Evolutionary conservation across 2,329 filamentous ascomycete genomes (phyloP), one percentile per base, ranked within the genome.

Genomic region (Apiospora malaysiana): DNA sequence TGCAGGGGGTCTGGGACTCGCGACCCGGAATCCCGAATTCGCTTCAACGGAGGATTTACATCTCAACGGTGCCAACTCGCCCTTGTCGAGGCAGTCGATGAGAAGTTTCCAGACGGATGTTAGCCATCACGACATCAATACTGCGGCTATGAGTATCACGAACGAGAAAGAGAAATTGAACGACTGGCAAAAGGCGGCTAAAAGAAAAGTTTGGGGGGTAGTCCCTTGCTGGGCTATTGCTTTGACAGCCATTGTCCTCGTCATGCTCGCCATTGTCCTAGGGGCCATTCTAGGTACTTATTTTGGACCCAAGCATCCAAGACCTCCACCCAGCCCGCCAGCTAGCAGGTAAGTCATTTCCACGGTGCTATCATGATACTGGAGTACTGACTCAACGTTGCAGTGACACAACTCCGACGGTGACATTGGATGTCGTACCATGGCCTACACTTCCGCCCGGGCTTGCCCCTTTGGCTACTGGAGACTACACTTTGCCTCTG

Each of bases 171-270:
- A 79, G 10, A 79, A 81, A 4, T 77, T 80, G 27, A 88, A 85
- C 73, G 82, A 79, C 66, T 90, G 88, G 87, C 85, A 89, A 77
- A 75, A 79, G 14, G 81, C 84, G 65, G 89, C 88, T 14, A 86
- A 83, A 76, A 85, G 83, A 76, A 89, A 86, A 73, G 76, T 90
- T 4, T 90, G 87, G 77, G 88, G 88, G 7, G 83, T 91, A 25
- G 81, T 92, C 25, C 90, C 90, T 0, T 87, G 88, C 71, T 92
- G 90, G 90, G 88, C 87, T 1, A 83, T 91, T 42, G 84, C 84
- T 65, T 77, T 91, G 16, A 78, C 87, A 1, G 76, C 83, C 0
- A 78, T 85, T 2, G 83, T 84, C 2, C 76, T 90, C 25, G 73
- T 90, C 12, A 75, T 91, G 45, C 82, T 90, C 78, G 86, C 85